These are phyloP conservation scores for Penicillium angulare DNA, from an alignment of 495 filamentous ascomycete species.

Conservation along the genomic window DNA sequence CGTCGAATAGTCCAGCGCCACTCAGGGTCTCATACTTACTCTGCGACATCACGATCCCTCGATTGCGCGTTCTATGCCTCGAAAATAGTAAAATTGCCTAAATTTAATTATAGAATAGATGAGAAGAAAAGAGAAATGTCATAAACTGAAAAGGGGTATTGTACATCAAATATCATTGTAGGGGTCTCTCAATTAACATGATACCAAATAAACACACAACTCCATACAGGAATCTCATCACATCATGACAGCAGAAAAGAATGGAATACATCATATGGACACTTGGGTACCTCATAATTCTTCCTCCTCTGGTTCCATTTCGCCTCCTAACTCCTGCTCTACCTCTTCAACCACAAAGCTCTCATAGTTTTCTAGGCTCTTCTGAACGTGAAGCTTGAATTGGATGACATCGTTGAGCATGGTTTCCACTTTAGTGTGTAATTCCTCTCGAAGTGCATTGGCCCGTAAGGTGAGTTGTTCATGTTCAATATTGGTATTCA, in stretches of 20 bases:
- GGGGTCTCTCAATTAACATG: constrained; percentile 18
- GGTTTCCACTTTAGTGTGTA: constrained; percentile 93
- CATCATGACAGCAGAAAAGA: constrained; percentile 2
- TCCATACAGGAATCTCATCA: constrained; percentile 6
- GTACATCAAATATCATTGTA: constrained; percentile 3
- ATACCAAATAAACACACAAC: constrained; percentile 8
- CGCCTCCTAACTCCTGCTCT: constrained; percentile 71
- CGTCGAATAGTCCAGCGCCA: background rate
- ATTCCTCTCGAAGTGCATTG: constrained; percentile 81
- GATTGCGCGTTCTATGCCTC: background rate
- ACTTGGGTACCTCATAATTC: constrained; percentile 34
- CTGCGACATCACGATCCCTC: background rate
- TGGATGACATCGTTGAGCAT: constrained; percentile 97
- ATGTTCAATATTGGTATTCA: constrained; percentile 96
- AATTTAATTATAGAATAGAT: background rate
- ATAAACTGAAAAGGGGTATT: background rate
- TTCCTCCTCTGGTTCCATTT: constrained; percentile 32
- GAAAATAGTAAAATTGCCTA: background rate
- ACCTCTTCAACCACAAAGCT: constrained; percentile 88
- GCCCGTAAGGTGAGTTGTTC: constrained; percentile 85
- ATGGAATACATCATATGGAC: background rate
- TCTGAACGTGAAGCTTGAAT: constrained; percentile 97
- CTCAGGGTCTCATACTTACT: background rate
- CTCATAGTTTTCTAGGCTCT: constrained; percentile 87
- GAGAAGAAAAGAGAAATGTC: background rate